These are phyloP conservation scores for Botrytis squamosa DNA, from an alignment of 2,329 filamentous ascomycete species.

Conservation along the genomic window DNA sequence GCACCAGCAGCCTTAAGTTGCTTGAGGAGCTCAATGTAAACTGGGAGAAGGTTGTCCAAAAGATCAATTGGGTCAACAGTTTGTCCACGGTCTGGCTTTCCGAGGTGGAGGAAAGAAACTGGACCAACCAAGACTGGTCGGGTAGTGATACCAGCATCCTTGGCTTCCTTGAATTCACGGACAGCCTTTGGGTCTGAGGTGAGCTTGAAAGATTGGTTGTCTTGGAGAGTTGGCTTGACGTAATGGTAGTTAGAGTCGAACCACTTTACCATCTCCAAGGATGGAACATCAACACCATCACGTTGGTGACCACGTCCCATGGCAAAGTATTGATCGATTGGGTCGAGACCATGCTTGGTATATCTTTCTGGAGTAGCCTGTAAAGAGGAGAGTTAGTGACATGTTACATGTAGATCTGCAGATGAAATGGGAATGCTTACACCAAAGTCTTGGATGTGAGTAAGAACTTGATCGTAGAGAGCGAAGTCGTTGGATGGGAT, in stretches of 20 bases:
- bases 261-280: slow-evolving; percentile 99
- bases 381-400: slow-evolving; percentile 22
- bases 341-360: slow-evolving; percentile 81
- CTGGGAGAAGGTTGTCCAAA: slow-evolving; percentile 86
- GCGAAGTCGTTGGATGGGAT: slow-evolving; percentile 99
- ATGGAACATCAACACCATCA: slow-evolving; percentile 87
- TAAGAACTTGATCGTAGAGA: slow-evolving; percentile 95
- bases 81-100: slow-evolving; percentile 96
- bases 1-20: slow-evolving; percentile 96
- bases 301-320: slow-evolving; percentile 99
- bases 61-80: slow-evolving; percentile 90
- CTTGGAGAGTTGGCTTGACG: slow-evolving; percentile 97
- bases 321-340: slow-evolving; percentile 97
- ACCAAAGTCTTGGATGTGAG: slow-evolving; percentile 97
- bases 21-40: slow-evolving; percentile 89
- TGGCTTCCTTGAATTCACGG: slow-evolving; percentile 91
- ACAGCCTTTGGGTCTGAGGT: slow-evolving; percentile 87
- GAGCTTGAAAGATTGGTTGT: slow-evolving; percentile 96
- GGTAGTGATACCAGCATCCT: slow-evolving; percentile 91
- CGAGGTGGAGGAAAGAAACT: slow-evolving; percentile 95
- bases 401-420: slow-evolving; percentile 1
- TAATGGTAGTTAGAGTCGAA: slow-evolving; percentile 99
- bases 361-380: slow-evolving; percentile 92
- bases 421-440: slow-evolving; percentile 52
- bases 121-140: slow-evolving; percentile 93